Conservation (phyloP, 768 basidiomycete genomes). For the Pleurotus sapidus region DNA sequence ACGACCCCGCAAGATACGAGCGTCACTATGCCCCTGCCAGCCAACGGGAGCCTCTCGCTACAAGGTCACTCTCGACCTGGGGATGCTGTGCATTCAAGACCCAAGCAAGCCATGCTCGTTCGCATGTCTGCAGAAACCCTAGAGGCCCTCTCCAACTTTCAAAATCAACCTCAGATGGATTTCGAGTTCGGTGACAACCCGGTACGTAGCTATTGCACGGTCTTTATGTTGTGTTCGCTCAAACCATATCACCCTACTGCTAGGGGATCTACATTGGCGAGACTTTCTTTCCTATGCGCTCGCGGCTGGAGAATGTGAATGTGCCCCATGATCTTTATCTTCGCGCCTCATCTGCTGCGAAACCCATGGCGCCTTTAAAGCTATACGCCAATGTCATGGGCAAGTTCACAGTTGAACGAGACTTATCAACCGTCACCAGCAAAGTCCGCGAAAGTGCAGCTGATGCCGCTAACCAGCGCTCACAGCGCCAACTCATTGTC, state of each 20-base stretch:
- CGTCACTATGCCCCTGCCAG: slow-evolving; percentile 63
- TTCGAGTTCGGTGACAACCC: slow-evolving; percentile 63
- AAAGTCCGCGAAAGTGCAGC: slow-evolving; percentile 44
- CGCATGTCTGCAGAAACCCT: slow-evolving; percentile 73
- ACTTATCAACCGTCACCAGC: slow-evolving; percentile 46
- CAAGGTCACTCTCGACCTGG: slow-evolving; percentile 55
- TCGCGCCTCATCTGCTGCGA: slow-evolving; percentile 52
- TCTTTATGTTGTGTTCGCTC: background rate
- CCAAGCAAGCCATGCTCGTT: slow-evolving; percentile 74
- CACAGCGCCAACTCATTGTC: slow-evolving; percentile 44
- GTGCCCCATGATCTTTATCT: slow-evolving; percentile 70
- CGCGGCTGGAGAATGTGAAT: slow-evolving; percentile 43
- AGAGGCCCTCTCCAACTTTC: slow-evolving; percentile 57
- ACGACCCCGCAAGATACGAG: background rate
- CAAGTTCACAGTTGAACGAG: slow-evolving; percentile 64
- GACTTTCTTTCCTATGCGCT: slow-evolving; percentile 57
- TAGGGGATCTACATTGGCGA: slow-evolving; percentile 70
- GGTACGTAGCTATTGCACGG: slow-evolving; percentile 34
- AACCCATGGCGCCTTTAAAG: slow-evolving; percentile 65
- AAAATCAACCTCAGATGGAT: slow-evolving; percentile 42
- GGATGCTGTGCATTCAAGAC: slow-evolving; percentile 53
- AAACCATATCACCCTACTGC: background rate
- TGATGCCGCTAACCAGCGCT: slow-evolving; percentile 39
- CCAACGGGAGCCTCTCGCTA: slow-evolving; percentile 50
- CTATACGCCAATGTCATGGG: slow-evolving; percentile 74